These are phyloP conservation scores for Picochlorum sp. DNA, from an alignment of 139 green algal species.

Conservation along the genomic window DNA sequence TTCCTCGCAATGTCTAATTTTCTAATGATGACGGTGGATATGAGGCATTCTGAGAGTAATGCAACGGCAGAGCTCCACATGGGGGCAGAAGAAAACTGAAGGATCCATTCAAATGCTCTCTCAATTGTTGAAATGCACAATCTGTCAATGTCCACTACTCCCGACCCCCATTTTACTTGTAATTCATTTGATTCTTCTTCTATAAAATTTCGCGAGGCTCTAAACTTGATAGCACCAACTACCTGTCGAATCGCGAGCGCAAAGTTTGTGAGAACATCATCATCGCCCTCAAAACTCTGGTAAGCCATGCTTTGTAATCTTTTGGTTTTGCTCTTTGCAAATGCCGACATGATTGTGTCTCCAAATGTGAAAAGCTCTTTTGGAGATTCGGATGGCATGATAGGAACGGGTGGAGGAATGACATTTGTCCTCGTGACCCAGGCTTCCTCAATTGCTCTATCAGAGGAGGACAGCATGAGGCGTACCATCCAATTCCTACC, in stretches of 20 bases:
- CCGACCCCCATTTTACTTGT: neutral
- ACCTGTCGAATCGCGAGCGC: neutral
- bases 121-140: neutral
- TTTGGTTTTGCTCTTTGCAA: neutral
- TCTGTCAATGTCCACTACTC: neutral
- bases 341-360: slow-evolving; percentile 1
- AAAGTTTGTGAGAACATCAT: slow-evolving; percentile 9
- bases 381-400: neutral
- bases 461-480: slow-evolving; percentile 3
- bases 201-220: neutral
- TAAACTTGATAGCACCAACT: neutral
- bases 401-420: neutral
- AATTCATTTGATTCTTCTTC: neutral
- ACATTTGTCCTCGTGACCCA: neutral
- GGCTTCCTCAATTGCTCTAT: neutral
- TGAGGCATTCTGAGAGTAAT: neutral
- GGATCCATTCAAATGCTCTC: neutral
- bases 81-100: neutral
- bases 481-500: slow-evolving; percentile 3
- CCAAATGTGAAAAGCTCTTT: neutral
- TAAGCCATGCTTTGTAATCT: neutral
- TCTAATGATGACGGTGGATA: neutral
- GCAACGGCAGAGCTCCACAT: neutral
- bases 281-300: neutral
- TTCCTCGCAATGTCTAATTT: neutral